These are phyloP conservation scores for Xylaria flabelliformis DNA, from an alignment of 495 filamentous ascomycete species.

Conservation along the genomic window DNA sequence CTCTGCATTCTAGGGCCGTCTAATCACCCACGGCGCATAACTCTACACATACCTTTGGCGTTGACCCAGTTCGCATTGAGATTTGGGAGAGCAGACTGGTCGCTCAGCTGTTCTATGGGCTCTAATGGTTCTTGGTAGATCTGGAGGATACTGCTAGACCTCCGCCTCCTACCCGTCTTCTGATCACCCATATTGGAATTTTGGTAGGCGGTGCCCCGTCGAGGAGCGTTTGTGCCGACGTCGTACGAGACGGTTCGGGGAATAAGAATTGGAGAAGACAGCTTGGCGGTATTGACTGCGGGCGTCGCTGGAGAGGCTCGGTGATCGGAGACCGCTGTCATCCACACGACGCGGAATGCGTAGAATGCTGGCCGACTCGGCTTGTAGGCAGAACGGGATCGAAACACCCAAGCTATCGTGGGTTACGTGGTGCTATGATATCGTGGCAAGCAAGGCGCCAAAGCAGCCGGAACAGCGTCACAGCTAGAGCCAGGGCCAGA, in stretches of 20 bases:
- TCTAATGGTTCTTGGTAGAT: conserved; percentile 91
- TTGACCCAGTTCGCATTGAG: conserved; percentile 99
- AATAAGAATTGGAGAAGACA: conserved; percentile 79
- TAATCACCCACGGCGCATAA: not conserved
- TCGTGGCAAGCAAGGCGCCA: conserved; percentile 25
- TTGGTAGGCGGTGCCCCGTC: conserved; percentile 50
- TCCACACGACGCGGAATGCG: conserved; percentile 25
- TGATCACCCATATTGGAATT: conserved; percentile 55
- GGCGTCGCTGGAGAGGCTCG: conserved; percentile 33
- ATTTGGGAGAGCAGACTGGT: conserved; percentile 93
- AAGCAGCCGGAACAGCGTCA: conserved; percentile 11
- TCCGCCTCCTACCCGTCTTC: conserved; percentile 70
- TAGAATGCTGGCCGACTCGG: conserved; percentile 19
- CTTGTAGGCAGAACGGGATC: not conserved
- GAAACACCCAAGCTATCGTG: not conserved
- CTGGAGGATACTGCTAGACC: conserved; percentile 90
- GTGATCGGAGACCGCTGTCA: conserved; percentile 32
- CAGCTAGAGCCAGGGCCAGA: not conserved
- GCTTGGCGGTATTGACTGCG: conserved; percentile 74
- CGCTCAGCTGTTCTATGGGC: conserved; percentile 92
- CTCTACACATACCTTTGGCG: conserved; percentile 78
- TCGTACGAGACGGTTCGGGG: conserved; percentile 82
- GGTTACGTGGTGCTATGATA: conserved; percentile 4
- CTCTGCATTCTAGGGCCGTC: not conserved
- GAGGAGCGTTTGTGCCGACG: conserved; percentile 70